Conservation (phyloP, 371 early-diverging fungal species). For the Gilbertella persicaria region DNA sequence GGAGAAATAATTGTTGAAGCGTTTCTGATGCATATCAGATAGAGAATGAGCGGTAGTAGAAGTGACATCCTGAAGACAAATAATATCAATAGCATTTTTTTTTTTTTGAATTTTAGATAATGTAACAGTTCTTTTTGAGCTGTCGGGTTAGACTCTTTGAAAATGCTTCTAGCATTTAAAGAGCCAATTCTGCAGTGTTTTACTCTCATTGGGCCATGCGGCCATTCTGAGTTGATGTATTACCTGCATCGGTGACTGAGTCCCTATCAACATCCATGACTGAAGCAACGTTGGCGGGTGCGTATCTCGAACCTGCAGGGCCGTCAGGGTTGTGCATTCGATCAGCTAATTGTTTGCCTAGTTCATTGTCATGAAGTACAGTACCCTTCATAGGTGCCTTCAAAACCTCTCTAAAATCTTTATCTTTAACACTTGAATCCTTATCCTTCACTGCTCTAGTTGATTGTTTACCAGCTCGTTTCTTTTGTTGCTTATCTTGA, state of each 20-base stretch:
- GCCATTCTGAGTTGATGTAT: background rate
- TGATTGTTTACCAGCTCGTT: too few species aligned
- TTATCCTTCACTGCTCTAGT: too few species aligned
- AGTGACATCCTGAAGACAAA: slow-evolving; percentile 6
- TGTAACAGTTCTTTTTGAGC: background rate
- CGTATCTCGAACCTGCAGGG: background rate
- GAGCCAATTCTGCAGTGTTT: slow-evolving; percentile 1
- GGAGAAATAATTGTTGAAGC: background rate
- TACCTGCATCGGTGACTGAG: too few species aligned
- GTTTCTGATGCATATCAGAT: background rate
- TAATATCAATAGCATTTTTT: background rate
- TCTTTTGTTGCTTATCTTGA: too few species aligned
- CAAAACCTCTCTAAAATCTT: too few species aligned
- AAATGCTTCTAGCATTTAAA: slow-evolving; percentile 19
- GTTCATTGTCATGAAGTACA: too few species aligned
- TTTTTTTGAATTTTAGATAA: background rate
- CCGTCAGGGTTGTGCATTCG: background rate
- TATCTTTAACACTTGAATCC: too few species aligned
- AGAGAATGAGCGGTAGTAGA: background rate
- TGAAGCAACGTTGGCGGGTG: background rate
- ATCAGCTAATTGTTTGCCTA: too few species aligned
- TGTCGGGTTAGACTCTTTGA: slow-evolving; percentile 6
- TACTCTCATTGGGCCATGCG: slow-evolving; percentile 1
- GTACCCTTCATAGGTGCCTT: too few species aligned
- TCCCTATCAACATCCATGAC: background rate